Conservation (phyloP, 192 early-diverging fungal species). For the Rhizoclosmatium globosum region DNA sequence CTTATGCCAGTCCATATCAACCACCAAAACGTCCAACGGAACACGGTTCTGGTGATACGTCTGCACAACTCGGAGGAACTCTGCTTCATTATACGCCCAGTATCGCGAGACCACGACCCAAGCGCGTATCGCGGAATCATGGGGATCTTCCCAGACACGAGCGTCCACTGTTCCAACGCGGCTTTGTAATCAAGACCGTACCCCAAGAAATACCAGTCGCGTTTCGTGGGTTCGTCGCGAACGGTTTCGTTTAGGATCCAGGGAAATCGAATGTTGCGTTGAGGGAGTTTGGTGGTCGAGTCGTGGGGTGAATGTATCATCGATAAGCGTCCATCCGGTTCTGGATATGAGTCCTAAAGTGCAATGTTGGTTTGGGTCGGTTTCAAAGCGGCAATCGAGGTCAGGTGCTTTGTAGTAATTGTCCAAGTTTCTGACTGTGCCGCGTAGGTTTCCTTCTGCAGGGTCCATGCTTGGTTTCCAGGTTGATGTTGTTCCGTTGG, state of each 20-base stretch:
- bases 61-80: not conserved
- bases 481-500: not conserved
- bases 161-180: constrained; percentile 1
- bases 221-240: not conserved
- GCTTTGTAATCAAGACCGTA: constrained; percentile 10
- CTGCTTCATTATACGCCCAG: constrained; percentile 14
- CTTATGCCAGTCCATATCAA: constrained; percentile 22
- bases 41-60: not conserved
- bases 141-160: constrained; percentile 14
- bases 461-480: constrained; percentile 5
- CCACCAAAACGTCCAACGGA: constrained; percentile 11
- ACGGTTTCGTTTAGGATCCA: not conserved
- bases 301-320: constrained; percentile 6
- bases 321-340: constrained; percentile 8
- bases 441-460: constrained; percentile 1
- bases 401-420: constrained; percentile 7
- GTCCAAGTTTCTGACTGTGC: constrained; percentile 11
- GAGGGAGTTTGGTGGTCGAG: not conserved
- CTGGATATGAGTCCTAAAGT: constrained; percentile 6
- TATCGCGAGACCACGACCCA: constrained; percentile 20
- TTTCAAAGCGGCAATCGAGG: not conserved
- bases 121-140: constrained; percentile 11
- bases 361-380: constrained; percentile 3
- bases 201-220: constrained; percentile 13
- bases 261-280: constrained; percentile 12